Base-by-base conservation (phyloP, 2,329 filamentous ascomycete species). In the Aspergillus ochraceoroseus region DNA sequence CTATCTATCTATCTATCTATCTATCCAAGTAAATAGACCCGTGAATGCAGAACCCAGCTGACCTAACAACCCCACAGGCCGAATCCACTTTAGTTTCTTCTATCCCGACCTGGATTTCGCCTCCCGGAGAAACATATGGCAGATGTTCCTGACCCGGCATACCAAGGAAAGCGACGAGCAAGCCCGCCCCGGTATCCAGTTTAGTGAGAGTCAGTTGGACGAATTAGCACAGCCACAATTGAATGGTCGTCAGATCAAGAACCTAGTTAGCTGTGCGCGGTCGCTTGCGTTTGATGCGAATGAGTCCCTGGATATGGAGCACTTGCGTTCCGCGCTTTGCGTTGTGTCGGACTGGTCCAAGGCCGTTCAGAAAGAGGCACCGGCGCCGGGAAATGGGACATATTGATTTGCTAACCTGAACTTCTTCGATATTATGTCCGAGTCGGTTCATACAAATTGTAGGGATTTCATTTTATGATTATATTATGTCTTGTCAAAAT, bases 211-310 rank as follows among this genome's bases (percentile, higher is more conserved):
- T 11, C 20, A 34, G 7, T 14, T 34, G 13, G 13, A 34, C 12
- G 20, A 26, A n/a, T 15, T 34, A 15, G 32, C 32, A 4, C 7
- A 9, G 4, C 13, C 20, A 11, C 20, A 7, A 4, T 23, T 34
- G 6, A 34, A 34, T 26, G 32, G 32, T 9, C 22, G 32, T 14
- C 32, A 34, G 18, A n/a, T 34, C 12, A 34, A 34, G 14, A 34
- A 34, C 22, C 13, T 26, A 23, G 28, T 34, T 26, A 26, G 22
- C 13, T 34, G 20, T n/a, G 32, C 32, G 11, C 32, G 7, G 4
- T 34, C 20, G 7, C 32, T 34, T 9, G 32, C 32, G 2, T 34
- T 26, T 15, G 32, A 34, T 13, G 13, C 17, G 11, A 20, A 13
- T 3, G 19, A 13, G 8, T 18, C n/a, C 2, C 25, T 33, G 7